phyloP scores from a whole-genome alignment of 495 filamentous ascomycete genomes.

The Lindgomyces ingoldianus region DNA sequence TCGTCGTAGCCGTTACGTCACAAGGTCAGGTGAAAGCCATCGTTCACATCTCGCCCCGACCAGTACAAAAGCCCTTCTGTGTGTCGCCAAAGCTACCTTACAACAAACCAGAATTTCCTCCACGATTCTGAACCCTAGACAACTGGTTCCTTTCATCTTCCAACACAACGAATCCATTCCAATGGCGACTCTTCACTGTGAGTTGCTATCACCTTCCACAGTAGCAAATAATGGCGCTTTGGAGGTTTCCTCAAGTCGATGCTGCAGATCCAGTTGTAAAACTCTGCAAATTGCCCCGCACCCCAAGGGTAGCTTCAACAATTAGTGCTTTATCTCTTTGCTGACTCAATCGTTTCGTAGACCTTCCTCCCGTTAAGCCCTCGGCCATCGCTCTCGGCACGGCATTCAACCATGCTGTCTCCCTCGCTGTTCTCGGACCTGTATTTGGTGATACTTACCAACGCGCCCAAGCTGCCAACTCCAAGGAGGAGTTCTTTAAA shows the following conservation, averaged over 20 bases:
- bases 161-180: constrained; percentile 8
- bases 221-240: too few relatives aligned
- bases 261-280: too few relatives aligned
- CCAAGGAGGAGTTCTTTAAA: constrained; percentile 93
- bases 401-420: constrained; percentile 85
- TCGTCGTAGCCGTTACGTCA: constrained; percentile 19
- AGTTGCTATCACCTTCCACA: constrained; percentile 45
- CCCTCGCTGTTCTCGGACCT: constrained; percentile 78
- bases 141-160: background rate
- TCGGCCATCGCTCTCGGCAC: constrained; percentile 96
- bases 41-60: background rate
- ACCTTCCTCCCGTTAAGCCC: constrained; percentile 94
- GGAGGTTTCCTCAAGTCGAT: too few relatives aligned
- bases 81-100: too few relatives aligned
- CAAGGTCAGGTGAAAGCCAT: background rate
- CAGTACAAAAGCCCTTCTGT: constrained; percentile 28
- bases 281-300: constrained; percentile 10
- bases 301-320: background rate
- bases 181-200: constrained; percentile 65
- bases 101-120: too few relatives aligned
- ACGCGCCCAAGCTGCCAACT: constrained; percentile 85
- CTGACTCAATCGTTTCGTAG: constrained; percentile 47
- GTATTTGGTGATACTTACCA: constrained; percentile 95
- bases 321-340: constrained; percentile 8
- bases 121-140: constrained; percentile 10